Evolutionary conservation across 371 early-diverging fungal genomes (phyloP).

Genomic region (Syncephalis plumigaleata): DNA sequence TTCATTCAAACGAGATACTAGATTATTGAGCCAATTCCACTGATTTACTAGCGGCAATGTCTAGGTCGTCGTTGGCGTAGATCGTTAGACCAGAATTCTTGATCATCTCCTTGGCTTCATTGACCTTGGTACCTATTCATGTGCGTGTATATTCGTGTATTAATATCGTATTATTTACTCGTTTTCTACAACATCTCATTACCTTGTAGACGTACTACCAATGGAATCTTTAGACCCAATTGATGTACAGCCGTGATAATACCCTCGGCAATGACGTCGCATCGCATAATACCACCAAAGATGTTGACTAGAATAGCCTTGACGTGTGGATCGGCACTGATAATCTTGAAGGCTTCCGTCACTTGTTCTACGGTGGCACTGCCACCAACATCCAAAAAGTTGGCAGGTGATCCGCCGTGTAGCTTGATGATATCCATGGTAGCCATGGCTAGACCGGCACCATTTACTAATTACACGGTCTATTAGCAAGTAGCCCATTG

Average conservation of each 20-base stretch:
- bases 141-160: no score
- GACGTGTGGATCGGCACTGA: constrained; percentile 83
- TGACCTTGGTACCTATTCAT: constrained; percentile 35
- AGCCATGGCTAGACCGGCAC: constrained; percentile 98
- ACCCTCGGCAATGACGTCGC: constrained; percentile 96
- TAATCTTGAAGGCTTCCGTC: constrained; percentile 96
- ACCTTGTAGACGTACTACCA: constrained; percentile 93
- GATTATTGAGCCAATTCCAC: constrained; percentile 28
- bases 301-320: constrained; percentile 98
- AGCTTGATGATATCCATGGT: constrained; percentile 99
- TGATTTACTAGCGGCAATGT: constrained; percentile 85
- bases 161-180: no score
- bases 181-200: no score
- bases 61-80: constrained; percentile 85
- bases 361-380: constrained; percentile 91
- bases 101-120: constrained; percentile 76
- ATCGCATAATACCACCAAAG: constrained; percentile 98
- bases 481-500: neutral
- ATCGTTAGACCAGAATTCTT: constrained; percentile 80
- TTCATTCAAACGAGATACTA: no score
- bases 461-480: constrained; percentile 72
- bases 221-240: constrained; percentile 77
- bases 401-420: constrained; percentile 97
- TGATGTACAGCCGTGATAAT: constrained; percentile 90
- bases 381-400: constrained; percentile 98